Percentiles rank a stretch among this genome's conserved stretches.
Evolutionary conservation across 768 basidiomycete species (phyloP).

Genomic region (Russula sp.): DNA sequence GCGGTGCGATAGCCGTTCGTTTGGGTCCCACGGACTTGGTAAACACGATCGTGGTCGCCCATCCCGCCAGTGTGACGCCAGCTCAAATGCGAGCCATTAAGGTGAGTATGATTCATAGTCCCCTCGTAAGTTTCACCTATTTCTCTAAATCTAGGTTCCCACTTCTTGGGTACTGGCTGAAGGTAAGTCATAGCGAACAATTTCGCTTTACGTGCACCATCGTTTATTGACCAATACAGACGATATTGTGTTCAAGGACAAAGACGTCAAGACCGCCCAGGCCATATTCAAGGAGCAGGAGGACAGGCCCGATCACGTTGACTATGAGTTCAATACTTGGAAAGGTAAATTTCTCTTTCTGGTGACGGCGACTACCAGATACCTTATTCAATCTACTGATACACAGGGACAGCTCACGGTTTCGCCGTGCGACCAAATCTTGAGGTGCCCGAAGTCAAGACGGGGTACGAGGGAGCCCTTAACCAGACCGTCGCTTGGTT

Average conservation of each 20-base stretch:
- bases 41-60: conserved; percentile 37
- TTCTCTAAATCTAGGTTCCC: conserved; percentile 9
- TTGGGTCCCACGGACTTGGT: conserved; percentile 32
- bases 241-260: conserved; percentile 32
- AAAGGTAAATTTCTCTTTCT: conserved; percentile 27
- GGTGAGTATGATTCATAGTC: conserved; percentile 17
- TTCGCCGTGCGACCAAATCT: conserved; percentile 46
- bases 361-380: neutral
- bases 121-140: conserved; percentile 22
- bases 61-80: conserved; percentile 33
- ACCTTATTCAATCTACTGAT: conserved; percentile 8
- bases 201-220: neutral
- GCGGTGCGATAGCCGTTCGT: conserved; percentile 31
- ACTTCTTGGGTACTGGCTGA: conserved; percentile 36
- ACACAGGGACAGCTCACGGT: conserved; percentile 42
- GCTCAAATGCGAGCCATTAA: conserved; percentile 36
- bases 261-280: conserved; percentile 30
- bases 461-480: conserved; percentile 40
- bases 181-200: conserved; percentile 25
- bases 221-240: conserved; percentile 26
- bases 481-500: conserved; percentile 41
- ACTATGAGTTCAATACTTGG: conserved; percentile 36
- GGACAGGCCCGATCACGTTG: conserved; percentile 28
- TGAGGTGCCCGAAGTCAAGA: conserved; percentile 37
- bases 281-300: conserved; percentile 31